Conservation (phyloP, 129 eudicot genomes). For the Mikania micrantha region DNA sequence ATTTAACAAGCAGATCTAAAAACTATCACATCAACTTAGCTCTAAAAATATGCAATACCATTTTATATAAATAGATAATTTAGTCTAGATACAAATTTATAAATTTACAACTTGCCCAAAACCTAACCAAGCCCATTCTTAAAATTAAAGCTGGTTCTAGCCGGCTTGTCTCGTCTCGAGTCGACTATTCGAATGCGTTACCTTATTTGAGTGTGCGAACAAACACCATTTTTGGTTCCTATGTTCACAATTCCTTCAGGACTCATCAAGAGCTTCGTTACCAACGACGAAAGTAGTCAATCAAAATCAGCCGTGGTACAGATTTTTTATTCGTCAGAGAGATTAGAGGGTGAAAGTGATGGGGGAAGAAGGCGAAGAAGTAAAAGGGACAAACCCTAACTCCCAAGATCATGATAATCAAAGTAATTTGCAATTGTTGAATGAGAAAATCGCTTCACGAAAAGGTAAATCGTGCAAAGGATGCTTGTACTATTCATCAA, state of each 20-base stretch:
- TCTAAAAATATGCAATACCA: too few relatives aligned
- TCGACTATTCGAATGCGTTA: too few relatives aligned
- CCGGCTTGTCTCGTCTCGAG: too few relatives aligned
- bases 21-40: too few relatives aligned
- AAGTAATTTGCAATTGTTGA: conserved; percentile 12
- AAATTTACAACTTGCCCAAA: too few relatives aligned
- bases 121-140: too few relatives aligned
- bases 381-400: conserved; percentile 21
- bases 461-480: conserved; percentile 85
- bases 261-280: conserved; percentile 7
- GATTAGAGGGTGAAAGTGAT: conserved; percentile 6
- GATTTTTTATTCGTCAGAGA: background rate
- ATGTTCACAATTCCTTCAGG: background rate
- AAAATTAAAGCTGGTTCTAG: too few relatives aligned
- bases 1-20: too few relatives aligned
- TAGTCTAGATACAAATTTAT: too few relatives aligned
- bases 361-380: conserved; percentile 23
- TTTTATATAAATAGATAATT: too few relatives aligned
- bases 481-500: conserved; percentile 70
- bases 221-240: conserved; percentile 10
- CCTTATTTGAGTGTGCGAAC: conserved; percentile 2
- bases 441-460: conserved; percentile 19
- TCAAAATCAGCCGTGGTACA: background rate
- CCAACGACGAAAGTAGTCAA: conserved; percentile 2
- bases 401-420: conserved; percentile 13